These are phyloP conservation scores for Suillus paluster DNA, from an alignment of 768 basidiomycete species.

Conservation along the genomic window DNA sequence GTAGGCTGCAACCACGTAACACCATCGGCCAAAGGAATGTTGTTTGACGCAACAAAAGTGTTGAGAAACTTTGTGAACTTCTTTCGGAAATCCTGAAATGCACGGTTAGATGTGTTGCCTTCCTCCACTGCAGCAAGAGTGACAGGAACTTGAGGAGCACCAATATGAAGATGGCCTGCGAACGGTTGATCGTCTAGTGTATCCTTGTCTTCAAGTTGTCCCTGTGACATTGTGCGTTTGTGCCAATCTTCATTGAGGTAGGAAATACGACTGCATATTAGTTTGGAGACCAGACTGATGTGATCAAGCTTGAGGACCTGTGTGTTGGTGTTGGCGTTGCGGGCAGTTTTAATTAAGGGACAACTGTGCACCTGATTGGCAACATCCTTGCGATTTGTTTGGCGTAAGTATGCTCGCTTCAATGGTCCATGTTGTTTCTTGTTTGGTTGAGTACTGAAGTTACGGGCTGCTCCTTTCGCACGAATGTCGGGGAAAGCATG, in stretches of 20 bases:
- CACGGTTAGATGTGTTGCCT: not conserved
- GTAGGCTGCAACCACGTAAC: not conserved
- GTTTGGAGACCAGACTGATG: not conserved
- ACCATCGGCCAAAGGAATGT: not conserved
- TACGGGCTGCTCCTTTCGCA: slow-evolving; percentile 6
- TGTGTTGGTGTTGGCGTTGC: not conserved
- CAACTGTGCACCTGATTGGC: slow-evolving; percentile 32
- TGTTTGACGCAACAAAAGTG: not conserved
- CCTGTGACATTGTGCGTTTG: not conserved
- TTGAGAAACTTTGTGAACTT: not conserved
- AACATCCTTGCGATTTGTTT: slow-evolving; percentile 39
- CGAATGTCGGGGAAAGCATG: slow-evolving; percentile 1
- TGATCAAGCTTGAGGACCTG: slow-evolving; percentile 6
- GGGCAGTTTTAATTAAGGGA: not conserved
- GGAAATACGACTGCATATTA: not conserved
- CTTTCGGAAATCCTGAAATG: slow-evolving; percentile 5
- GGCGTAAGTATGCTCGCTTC: slow-evolving; percentile 27
- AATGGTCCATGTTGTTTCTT: slow-evolving; percentile 33
- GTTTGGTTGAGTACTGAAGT: slow-evolving; percentile 36
- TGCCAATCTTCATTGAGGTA: not conserved
- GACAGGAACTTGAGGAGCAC: not conserved
- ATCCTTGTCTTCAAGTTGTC: not conserved
- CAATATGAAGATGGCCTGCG: not conserved
- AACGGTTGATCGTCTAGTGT: not conserved
- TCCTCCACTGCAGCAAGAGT: not conserved